Base-by-base conservation (phyloP, 106 monocot species). In the Acorus gramineus region DNA sequence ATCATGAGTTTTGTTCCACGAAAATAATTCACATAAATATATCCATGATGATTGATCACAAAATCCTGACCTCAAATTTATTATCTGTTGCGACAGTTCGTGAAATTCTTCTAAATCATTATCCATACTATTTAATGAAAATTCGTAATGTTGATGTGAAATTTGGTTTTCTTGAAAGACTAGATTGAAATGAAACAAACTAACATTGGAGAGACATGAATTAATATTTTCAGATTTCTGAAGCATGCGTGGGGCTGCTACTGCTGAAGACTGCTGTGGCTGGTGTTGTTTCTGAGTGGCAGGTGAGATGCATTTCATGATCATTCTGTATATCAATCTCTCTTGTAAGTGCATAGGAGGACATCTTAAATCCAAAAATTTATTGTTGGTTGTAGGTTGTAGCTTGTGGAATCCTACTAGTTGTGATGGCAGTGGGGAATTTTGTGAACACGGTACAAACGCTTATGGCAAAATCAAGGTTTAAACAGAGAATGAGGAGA, bases 351-450 rank as follows among this genome's bases (percentile, higher is more conserved):
- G 10, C 9, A 11, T n/a, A n/a, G n/a, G 28, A 28, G 28, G 1
- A 28, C 28, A 28, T 28, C 28, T 28, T 28, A 28, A 28, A 28
- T 28, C 28, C 28, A 28, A 28, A 6, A n/a, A 14, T 14, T 54
- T 42, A 14, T 3, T 47, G 11, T 28, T 63, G 43, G 28, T 42
- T 59, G 14, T 80, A 95, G 95, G 90, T 84, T 2, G 76, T 90
- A 46, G 82, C 70, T 42, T 87, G 95, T 71, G 95, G 95, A 7
- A 62, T 83, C 6, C 71, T 95, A 63, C 85, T 95, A 42, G 76
- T 95, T 7, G 45, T 87, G 69, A 95, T 95, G 90, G 95, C 95
- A 44, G 80, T 87, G 7, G 95, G 95, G 8, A 95, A 95, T 77
- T 95, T 95, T 52, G 64, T 66, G 4, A 90, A 95, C 74, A 95